Evolutionary conservation across 2,329 filamentous ascomycete genomes (phyloP).

Genomic region (Coniella vitis): DNA sequence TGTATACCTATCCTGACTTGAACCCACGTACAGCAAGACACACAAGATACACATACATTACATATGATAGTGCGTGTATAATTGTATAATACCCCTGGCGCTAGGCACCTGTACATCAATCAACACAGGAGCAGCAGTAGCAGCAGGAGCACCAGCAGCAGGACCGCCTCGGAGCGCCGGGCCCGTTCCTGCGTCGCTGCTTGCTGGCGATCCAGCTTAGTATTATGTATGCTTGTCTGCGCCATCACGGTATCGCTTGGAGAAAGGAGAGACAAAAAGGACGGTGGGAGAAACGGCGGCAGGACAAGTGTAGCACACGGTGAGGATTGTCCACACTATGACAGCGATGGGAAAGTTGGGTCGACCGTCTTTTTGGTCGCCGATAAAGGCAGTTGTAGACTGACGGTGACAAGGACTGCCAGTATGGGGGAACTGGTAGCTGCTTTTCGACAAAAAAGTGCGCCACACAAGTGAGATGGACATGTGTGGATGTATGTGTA

Average conservation of each 20-base stretch:
- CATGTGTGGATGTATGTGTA: no score
- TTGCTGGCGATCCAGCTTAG: slow-evolving; percentile 2
- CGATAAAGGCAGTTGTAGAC: background rate
- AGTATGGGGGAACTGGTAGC: no score
- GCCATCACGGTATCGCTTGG: slow-evolving; percentile 13
- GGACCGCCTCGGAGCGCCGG: background rate
- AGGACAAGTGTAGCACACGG: background rate
- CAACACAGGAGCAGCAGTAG: background rate
- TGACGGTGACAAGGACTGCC: background rate
- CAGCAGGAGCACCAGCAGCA: no score
- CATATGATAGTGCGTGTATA: background rate
- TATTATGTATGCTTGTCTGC: slow-evolving; percentile 4
- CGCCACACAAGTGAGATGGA: slow-evolving; percentile 12
- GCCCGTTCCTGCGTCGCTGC: background rate
- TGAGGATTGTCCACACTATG: slow-evolving; percentile 1
- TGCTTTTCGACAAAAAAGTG: background rate
- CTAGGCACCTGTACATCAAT: slow-evolving; percentile 8
- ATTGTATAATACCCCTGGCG: slow-evolving; percentile 2
- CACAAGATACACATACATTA: background rate
- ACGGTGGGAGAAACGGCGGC: no score
- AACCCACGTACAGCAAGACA: background rate
- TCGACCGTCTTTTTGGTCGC: background rate
- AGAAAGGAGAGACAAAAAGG: background rate
- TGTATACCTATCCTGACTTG: slow-evolving; percentile 6
- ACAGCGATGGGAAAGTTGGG: background rate